Evolutionary conservation across 2,329 filamentous ascomycete species (phyloP).

Genomic region (Colletotrichum sp.): DNA sequence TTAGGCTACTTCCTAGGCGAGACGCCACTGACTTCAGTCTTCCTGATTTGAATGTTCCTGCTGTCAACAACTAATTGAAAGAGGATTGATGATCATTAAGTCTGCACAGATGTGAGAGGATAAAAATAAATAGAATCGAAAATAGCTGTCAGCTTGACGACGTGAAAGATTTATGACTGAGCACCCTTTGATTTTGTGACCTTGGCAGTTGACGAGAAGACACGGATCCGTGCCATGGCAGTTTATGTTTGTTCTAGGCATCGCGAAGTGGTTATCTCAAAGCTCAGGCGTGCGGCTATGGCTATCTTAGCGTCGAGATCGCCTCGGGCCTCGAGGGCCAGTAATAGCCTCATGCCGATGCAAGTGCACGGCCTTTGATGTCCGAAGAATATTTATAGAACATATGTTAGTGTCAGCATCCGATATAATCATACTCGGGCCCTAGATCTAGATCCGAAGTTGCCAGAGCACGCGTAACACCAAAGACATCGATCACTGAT

Average conservation of each 20-base stretch:
- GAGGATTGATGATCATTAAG: not conserved
- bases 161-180: not conserved
- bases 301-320: not conserved
- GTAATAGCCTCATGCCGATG: not conserved
- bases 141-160: not conserved
- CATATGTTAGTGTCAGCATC: not conserved
- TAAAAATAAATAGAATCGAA: not conserved
- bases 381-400: not conserved
- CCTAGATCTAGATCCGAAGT: not conserved
- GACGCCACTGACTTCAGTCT: too few species aligned
- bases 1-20: not conserved
- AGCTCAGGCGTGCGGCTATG: not conserved
- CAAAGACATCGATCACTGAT: not conserved
- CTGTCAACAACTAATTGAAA: not conserved
- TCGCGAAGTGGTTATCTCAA: not conserved
- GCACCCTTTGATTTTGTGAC: not conserved
- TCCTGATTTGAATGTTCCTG: not conserved
- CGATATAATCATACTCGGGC: not conserved
- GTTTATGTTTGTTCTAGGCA: not conserved
- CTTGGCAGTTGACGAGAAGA: not conserved
- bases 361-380: not conserved
- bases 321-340: not conserved
- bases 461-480: not conserved
- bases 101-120: not conserved
- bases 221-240: not conserved